Base-by-base conservation (phyloP, 2,329 filamentous ascomycete species). In the Colletotrichum australisinense region DNA sequence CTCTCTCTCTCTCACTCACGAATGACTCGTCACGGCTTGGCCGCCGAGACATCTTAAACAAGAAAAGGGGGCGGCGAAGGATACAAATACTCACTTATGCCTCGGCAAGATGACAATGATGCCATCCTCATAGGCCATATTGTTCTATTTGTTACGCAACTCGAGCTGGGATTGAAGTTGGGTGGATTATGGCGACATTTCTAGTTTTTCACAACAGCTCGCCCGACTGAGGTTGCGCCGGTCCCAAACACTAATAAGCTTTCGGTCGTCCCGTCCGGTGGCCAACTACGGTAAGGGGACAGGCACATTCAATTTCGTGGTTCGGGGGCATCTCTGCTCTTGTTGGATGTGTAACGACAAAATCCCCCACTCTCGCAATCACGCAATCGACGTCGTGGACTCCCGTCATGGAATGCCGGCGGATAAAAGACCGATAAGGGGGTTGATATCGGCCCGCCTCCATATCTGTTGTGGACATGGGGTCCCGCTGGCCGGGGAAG, bases 181-280 rank as follows among this genome's bases (percentile, higher is more conserved):
- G n/a, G 28, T 53, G 60, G 60, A 53, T 26, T 63, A 63, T 63
- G 60, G 46, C 60, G 60, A 53, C 60, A 63, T 63, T 28, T 22
- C 60, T 26, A 35, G 12, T 11, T 63, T 63, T 38, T 35, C n/a
- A 35, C 28, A 53, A 63, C 7, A 53, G 28, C n/a, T 53, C 28
- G 46, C n/a, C n/a, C 28, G 14, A 35, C 28, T 24, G 3, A 35
- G 60, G n/a, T 53, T 24, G 35, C 7, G 16, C n/a, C 7, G 12
- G 22, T 24, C 16, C 52, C 4, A 11, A 53, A 5, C 3, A 26
- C 11, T 42, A 32, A 26, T 35, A 26, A 63, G 7, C 60, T 63
- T 63, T 63, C 60, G 60, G 60, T 32, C 28, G 46, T 19, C 14
- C 46, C 60, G 46, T 35, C 8, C n/a, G 12, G n/a, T 12, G n/a